Conservation (phyloP, 139 green algal species). For the Dunaliella sp. region DNA sequence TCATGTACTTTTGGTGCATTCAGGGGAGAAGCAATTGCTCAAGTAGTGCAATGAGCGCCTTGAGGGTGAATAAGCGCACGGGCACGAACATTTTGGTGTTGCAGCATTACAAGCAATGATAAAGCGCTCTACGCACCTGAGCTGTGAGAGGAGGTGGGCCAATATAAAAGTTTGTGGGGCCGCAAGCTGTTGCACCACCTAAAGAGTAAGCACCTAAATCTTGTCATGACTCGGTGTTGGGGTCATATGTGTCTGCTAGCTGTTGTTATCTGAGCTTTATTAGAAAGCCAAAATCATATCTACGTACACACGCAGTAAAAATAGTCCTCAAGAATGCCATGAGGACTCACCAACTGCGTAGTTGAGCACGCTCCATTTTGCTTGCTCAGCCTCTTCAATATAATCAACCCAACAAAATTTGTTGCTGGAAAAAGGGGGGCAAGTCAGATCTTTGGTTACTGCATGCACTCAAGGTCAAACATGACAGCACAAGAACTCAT, state of each 20-base stretch:
- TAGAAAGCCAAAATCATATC: background rate
- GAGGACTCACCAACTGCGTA: background rate
- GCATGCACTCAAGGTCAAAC: background rate
- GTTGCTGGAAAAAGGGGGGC: background rate
- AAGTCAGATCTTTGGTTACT: background rate
- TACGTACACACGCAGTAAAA: background rate
- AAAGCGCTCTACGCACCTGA: background rate
- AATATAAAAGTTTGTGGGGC: background rate
- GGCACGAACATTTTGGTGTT: background rate
- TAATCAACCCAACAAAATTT: background rate
- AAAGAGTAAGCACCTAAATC: background rate
- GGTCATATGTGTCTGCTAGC: background rate
- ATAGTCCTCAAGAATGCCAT: background rate
- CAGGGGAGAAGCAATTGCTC: no score
- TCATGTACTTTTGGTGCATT: no score
- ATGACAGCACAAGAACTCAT: background rate
- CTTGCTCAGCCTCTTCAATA: background rate
- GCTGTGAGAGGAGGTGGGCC: background rate
- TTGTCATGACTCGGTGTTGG: background rate
- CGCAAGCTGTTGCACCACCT: background rate
- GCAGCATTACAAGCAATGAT: background rate
- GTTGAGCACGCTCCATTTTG: background rate
- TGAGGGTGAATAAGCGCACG: background rate
- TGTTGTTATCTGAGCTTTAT: background rate
- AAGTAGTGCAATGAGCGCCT: background rate